phyloP scores from a whole-genome alignment of 2,329 filamentous ascomycete genomes.

The Aureobasidium sp. region DNA sequence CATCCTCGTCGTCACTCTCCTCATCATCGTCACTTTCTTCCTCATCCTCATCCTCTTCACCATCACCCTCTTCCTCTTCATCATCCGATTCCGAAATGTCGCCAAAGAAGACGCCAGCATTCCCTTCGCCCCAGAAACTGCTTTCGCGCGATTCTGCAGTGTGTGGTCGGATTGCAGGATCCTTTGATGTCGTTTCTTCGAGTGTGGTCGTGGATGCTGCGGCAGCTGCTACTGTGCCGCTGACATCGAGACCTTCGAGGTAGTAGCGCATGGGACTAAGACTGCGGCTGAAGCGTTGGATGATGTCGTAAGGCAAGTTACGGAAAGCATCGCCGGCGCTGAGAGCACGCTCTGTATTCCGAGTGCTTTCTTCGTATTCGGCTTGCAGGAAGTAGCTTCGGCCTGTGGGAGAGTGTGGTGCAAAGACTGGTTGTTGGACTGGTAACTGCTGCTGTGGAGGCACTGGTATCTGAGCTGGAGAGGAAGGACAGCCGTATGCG shows the following conservation, averaged over 20 bases:
- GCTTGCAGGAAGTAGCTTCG: conserved; percentile 27
- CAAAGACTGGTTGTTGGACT: conserved; percentile 3
- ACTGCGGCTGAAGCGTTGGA: conserved; percentile 40
- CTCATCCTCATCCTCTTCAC: conserved; percentile 16
- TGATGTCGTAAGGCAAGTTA: conserved; percentile 40
- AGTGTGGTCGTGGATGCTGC: neutral
- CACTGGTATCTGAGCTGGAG: conserved; percentile 4
- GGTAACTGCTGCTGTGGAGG: neutral
- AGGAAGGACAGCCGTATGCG: conserved; percentile 16
- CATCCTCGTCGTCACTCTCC: conserved; percentile 15
- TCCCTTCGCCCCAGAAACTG: conserved; percentile 18
- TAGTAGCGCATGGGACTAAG: conserved; percentile 42
- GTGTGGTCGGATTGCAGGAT: neutral
- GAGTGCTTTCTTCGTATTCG: conserved; percentile 20
- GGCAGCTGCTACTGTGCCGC: neutral
- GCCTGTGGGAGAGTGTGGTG: conserved; percentile 14
- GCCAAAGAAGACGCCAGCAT: conserved; percentile 10
- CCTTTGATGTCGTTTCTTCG: neutral
- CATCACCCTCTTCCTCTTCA: conserved; percentile 14
- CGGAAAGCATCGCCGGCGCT: conserved; percentile 14
- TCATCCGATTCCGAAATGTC: conserved; percentile 12
- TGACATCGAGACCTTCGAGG: conserved; percentile 23
- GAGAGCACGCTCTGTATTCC: conserved; percentile 15
- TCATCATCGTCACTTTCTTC: conserved; percentile 13
- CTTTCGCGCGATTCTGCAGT: conserved; percentile 11